These are phyloP conservation scores for Melampsora larici-populina DNA, from an alignment of 1,284 basidiomycete genomes.

Conservation along the genomic window DNA sequence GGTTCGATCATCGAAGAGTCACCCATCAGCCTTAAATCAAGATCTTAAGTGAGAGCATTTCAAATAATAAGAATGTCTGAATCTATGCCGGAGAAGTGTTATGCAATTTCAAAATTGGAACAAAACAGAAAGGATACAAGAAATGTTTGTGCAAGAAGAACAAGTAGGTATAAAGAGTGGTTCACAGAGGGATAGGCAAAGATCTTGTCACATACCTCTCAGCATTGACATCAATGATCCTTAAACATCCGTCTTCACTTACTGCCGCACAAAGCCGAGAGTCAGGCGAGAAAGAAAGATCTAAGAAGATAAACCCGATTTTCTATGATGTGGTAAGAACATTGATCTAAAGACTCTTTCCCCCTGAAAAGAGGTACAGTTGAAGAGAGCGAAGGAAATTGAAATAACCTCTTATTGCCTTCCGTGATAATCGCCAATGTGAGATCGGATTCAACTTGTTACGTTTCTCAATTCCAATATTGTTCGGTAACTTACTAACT, in stretches of 20 bases:
- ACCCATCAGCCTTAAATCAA: background rate
- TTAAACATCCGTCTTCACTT: conserved; percentile 80
- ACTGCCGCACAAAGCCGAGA: conserved; percentile 78
- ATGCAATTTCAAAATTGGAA: background rate
- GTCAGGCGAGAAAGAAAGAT: conserved; percentile 85
- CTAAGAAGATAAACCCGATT: conserved; percentile 55
- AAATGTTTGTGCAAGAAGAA: background rate
- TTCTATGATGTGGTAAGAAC: background rate
- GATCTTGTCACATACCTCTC: conserved; percentile 71
- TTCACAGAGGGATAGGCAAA: too few relatives aligned
- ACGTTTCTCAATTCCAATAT: conserved; percentile 13
- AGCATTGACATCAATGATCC: conserved; percentile 77
- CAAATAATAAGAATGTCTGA: background rate
- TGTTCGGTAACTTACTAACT: conserved; percentile 1
- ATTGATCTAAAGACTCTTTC: too few relatives aligned
- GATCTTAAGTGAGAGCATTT: background rate
- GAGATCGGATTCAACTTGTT: conserved; percentile 30
- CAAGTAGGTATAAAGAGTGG: too few relatives aligned
- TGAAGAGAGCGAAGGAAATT: background rate
- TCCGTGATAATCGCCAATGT: conserved; percentile 34
- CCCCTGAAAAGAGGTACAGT: background rate
- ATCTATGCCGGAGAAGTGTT: background rate
- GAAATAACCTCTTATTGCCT: conserved; percentile 24
- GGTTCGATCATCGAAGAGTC: background rate
- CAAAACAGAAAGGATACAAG: background rate